Percentiles rank a stretch among this genome's conserved stretches.
Conservation (phyloP, 306 rosid genomes). For the Medicago arabica region DNA sequence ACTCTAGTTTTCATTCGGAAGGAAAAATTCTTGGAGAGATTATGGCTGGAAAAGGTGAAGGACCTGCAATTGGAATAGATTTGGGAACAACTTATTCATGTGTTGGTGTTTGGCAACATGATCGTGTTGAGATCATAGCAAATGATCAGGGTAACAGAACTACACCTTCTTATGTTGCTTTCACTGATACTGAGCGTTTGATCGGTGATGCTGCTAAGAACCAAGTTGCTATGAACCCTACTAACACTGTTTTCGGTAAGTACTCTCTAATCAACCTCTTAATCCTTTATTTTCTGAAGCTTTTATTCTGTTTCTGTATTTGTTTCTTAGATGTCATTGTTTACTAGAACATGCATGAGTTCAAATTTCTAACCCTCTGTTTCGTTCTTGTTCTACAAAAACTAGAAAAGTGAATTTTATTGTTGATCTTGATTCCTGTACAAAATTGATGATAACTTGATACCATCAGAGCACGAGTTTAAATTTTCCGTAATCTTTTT, state of each 20-base stretch:
- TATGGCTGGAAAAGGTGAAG: slow-evolving; percentile 66
- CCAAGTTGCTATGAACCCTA: slow-evolving; percentile 65
- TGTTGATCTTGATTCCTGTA: too few species aligned
- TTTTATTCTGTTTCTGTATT: background rate
- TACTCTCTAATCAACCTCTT: background rate
- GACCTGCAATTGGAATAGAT: slow-evolving; percentile 65
- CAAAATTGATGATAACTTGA: too few species aligned
- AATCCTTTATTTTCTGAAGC: background rate
- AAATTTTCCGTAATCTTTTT: background rate
- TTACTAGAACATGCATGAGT: background rate
- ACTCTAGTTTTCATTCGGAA: background rate
- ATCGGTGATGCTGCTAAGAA: slow-evolving; percentile 62
- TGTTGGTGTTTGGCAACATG: slow-evolving; percentile 64
- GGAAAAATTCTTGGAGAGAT: background rate
- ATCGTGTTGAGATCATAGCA: slow-evolving; percentile 65
- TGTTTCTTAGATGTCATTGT: background rate
- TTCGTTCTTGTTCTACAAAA: background rate
- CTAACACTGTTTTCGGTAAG: slow-evolving; percentile 62
- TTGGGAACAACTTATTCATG: slow-evolving; percentile 61
- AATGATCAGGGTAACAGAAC: slow-evolving; percentile 65
- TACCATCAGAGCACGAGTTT: background rate
- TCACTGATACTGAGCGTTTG: slow-evolving; percentile 60
- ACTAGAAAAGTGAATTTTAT: too few species aligned
- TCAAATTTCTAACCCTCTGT: background rate
- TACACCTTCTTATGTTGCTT: slow-evolving; percentile 64